Conservation (phyloP, 192 early-diverging fungal genomes). For the Entophlyctis luteolus region DNA sequence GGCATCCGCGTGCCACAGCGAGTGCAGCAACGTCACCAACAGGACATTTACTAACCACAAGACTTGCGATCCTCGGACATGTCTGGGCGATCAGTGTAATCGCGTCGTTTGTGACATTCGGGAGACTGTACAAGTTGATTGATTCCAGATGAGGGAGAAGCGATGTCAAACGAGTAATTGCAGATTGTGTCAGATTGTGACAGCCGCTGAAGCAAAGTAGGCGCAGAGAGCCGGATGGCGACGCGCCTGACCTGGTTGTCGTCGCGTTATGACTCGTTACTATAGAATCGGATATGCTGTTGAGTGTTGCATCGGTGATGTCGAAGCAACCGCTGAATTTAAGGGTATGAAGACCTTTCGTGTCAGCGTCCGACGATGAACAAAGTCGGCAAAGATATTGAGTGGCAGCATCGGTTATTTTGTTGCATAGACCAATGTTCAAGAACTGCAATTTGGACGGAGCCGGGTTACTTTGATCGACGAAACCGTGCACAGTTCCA, state of each 20-base stretch:
- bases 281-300: neutral
- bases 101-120: slow-evolving; percentile 18
- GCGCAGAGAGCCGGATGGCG: neutral
- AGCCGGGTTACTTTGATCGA: neutral
- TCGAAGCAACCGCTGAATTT: slow-evolving; percentile 22
- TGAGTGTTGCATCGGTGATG: slow-evolving; percentile 1
- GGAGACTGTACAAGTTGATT: slow-evolving; percentile 31
- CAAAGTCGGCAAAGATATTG: neutral
- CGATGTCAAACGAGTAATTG: slow-evolving; percentile 10
- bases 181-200: slow-evolving; percentile 4
- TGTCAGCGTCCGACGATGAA: too few species aligned
- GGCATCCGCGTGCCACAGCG: slow-evolving; percentile 10
- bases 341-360: too few species aligned
- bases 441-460: neutral
- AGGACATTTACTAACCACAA: slow-evolving; percentile 27
- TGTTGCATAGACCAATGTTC: slow-evolving; percentile 21
- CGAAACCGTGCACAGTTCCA: neutral
- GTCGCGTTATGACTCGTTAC: neutral
- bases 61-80: slow-evolving; percentile 17
- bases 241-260: neutral
- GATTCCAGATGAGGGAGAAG: slow-evolving; percentile 27
- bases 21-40: slow-evolving; percentile 16
- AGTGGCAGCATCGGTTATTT: slow-evolving; percentile 2
- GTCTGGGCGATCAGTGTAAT: neutral
- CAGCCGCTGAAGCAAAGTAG: slow-evolving; percentile 33